Conservation (phyloP, 768 basidiomycete species). For the Lentinus brumalis region DNA sequence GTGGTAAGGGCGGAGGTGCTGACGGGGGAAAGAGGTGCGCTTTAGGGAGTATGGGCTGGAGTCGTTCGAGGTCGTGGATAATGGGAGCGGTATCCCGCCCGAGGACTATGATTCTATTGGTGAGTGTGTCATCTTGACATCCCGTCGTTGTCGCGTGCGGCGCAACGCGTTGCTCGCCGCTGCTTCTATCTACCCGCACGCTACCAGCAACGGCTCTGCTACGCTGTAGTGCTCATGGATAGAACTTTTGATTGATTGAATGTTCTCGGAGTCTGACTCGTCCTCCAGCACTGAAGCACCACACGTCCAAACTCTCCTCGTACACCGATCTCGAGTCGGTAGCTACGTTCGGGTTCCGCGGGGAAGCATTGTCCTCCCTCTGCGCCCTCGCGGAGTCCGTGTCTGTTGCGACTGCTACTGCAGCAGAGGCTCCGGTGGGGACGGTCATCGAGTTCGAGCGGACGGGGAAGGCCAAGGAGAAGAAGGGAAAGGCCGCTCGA, state of each 20-base stretch:
- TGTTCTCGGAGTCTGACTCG: neutral
- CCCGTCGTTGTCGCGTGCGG: too few relatives aligned
- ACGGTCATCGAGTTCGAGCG: conserved; percentile 72
- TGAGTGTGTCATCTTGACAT: conserved; percentile 41
- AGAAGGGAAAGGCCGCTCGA: conserved; percentile 64
- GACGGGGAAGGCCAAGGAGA: conserved; percentile 59
- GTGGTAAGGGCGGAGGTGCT: neutral
- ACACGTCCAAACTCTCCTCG: conserved; percentile 87
- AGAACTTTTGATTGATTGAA: neutral
- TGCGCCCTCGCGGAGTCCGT: conserved; percentile 81
- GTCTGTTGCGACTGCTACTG: conserved; percentile 72
- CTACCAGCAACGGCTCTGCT: neutral
- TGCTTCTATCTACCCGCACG: neutral
- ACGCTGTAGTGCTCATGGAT: too few relatives aligned
- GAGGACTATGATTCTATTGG: conserved; percentile 80
- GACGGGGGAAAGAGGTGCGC: conserved; percentile 65
- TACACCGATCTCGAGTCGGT: conserved; percentile 75
- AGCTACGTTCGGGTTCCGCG: conserved; percentile 89
- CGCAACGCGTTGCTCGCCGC: too few relatives aligned
- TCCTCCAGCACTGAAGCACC: conserved; percentile 77
- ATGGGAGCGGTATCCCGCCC: conserved; percentile 83
- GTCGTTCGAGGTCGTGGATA: conserved; percentile 87
- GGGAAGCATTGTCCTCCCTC: conserved; percentile 92
- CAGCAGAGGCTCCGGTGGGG: conserved; percentile 74
- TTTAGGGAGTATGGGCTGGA: conserved; percentile 88